phyloP scores from a whole-genome alignment of 2,329 filamentous ascomycete species.

The Alternaria burnsii region DNA sequence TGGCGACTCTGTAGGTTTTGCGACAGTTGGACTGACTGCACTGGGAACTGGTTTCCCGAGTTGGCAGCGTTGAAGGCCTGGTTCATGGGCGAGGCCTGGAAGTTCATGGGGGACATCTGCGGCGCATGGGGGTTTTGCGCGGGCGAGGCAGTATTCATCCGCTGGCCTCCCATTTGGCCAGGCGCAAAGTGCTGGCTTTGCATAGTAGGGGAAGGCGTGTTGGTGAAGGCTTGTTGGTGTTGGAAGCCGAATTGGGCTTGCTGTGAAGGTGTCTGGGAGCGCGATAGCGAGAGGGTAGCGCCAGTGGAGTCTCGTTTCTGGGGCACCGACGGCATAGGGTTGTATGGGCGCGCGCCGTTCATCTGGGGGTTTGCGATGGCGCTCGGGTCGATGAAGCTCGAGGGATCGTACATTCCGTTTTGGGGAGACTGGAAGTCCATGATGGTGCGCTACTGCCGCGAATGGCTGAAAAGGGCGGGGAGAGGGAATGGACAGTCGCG shows the following conservation, averaged over 20 bases:
- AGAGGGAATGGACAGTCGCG: slow-evolving; percentile 20
- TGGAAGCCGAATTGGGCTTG: slow-evolving; percentile 71
- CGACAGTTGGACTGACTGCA: slow-evolving; percentile 57
- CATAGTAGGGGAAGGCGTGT: slow-evolving; percentile 95
- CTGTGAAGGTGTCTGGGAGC: slow-evolving; percentile 91
- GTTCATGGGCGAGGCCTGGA: slow-evolving; percentile 46
- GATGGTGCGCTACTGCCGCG: slow-evolving; percentile 34
- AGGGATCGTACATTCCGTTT: slow-evolving; percentile 48
- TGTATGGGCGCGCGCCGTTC: slow-evolving; percentile 79
- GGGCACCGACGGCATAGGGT: slow-evolving; percentile 87
- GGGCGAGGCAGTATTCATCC: slow-evolving; percentile 90
- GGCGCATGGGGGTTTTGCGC: slow-evolving; percentile 74
- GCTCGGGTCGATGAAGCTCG: slow-evolving; percentile 52
- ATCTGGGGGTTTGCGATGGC: slow-evolving; percentile 57
- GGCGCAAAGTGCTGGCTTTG: slow-evolving; percentile 75
- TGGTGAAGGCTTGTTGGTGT: slow-evolving; percentile 74
- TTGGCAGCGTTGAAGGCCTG: slow-evolving; percentile 54
- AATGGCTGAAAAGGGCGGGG: slow-evolving; percentile 4
- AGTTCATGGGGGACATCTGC: slow-evolving; percentile 52
- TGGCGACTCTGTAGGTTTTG: slow-evolving; percentile 60
- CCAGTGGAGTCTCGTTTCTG: slow-evolving; percentile 90
- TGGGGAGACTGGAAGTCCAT: slow-evolving; percentile 51
- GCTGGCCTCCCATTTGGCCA: slow-evolving; percentile 61
- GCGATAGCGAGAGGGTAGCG: slow-evolving; percentile 88
- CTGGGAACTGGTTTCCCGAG: slow-evolving; percentile 55